Evolutionary conservation across 2,329 filamentous ascomycete species (phyloP).

Genomic region (Aspergillus sp.): DNA sequence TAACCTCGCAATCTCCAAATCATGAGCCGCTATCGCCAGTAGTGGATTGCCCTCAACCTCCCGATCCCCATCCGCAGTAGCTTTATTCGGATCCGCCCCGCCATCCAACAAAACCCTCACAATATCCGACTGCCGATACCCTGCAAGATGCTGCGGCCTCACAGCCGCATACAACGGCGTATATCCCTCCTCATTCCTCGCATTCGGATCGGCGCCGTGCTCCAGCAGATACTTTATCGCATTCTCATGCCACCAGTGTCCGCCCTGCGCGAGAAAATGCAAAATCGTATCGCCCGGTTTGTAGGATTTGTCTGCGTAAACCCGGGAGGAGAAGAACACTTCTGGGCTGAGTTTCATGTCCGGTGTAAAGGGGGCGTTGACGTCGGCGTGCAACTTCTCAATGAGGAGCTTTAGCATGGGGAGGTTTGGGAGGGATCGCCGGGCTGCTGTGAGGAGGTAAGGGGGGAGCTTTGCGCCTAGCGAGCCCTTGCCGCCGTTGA

Average conservation of each 20-base stretch:
- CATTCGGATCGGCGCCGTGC: slow-evolving; percentile 23
- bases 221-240: slow-evolving; percentile 22
- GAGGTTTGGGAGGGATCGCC: slow-evolving; percentile 24
- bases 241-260: slow-evolving; percentile 26
- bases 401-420: slow-evolving; percentile 25
- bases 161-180: slow-evolving; percentile 17
- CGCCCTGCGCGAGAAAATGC: slow-evolving; percentile 24
- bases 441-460: slow-evolving; percentile 21
- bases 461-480: slow-evolving; percentile 11
- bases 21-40: background rate
- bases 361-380: slow-evolving; percentile 20
- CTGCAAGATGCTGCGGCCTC: slow-evolving; percentile 14
- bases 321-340: slow-evolving; percentile 18
- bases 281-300: slow-evolving; percentile 24
- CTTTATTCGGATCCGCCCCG: slow-evolving; percentile 25
- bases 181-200: slow-evolving; percentile 20
- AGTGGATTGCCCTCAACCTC: no score
- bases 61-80: background rate
- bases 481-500: slow-evolving; percentile 19
- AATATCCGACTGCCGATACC: slow-evolving; percentile 22
- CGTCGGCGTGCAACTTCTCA: slow-evolving; percentile 22
- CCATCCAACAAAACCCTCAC: slow-evolving; percentile 19
- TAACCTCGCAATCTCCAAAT: background rate
- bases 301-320: slow-evolving; percentile 11
- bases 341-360: slow-evolving; percentile 13